A percentile compares a stretch with the other conserved stretches of the same genome.
Conservation (phyloP, 352 stramenopile species). For the Globisporangium orthogonon region DNA sequence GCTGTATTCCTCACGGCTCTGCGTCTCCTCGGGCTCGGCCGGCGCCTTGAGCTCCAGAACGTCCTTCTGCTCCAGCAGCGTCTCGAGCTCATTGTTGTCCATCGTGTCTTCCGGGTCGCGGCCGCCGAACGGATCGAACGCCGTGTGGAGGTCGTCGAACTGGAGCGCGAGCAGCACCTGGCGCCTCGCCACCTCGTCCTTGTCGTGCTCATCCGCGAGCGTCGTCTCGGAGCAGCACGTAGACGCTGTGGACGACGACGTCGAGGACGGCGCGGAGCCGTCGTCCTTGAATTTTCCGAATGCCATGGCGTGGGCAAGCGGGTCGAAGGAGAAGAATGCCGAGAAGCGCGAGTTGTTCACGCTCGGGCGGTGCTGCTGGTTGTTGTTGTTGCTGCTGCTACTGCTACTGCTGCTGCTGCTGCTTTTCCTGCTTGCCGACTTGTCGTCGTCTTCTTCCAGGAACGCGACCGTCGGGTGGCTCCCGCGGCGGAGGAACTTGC, state of each 20-base stretch:
- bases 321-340: slow-evolving; percentile 16
- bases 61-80: slow-evolving; percentile 11
- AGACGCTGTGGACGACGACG: not conserved
- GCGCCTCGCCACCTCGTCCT: slow-evolving; percentile 2
- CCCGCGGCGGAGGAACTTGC: slow-evolving; percentile 17
- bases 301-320: slow-evolving; percentile 14
- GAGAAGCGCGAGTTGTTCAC: slow-evolving; percentile 13
- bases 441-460: slow-evolving; percentile 2
- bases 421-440: not conserved
- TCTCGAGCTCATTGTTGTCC: slow-evolving; percentile 19
- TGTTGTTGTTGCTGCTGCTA: slow-evolving; percentile 1
- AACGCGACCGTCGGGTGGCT: slow-evolving; percentile 2
- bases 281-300: slow-evolving; percentile 14
- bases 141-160: slow-evolving; percentile 13
- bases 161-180: slow-evolving; percentile 7
- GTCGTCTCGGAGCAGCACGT: not conserved
- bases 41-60: slow-evolving; percentile 6
- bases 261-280: not conserved
- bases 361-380: slow-evolving; percentile 12
- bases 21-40: not conserved
- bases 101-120: slow-evolving; percentile 11
- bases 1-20: not conserved
- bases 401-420: slow-evolving; percentile 1
- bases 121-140: slow-evolving; percentile 14
- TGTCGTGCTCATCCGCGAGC: not conserved